Conservation (phyloP, 2,329 filamentous ascomycete genomes). For the Trichocomaceae sp. region DNA sequence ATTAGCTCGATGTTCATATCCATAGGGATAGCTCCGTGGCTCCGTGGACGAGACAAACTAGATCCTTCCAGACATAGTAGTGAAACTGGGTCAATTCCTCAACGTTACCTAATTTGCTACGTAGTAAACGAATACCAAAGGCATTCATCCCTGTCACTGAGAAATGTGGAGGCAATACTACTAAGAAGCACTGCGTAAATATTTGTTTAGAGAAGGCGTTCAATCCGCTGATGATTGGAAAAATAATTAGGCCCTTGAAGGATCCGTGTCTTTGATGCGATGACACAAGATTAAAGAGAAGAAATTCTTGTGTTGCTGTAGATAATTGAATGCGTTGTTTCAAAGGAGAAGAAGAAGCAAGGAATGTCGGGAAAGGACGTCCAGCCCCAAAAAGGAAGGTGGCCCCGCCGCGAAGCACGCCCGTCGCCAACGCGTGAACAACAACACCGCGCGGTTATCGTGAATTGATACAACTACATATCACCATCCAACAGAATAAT, state of each 20-base stretch:
- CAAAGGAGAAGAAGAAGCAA: not conserved
- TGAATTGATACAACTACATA: not conserved
- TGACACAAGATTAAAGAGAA: no score
- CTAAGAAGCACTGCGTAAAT: not conserved
- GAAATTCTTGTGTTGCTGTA: no score
- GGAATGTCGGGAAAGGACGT: not conserved
- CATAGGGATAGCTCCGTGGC: slow-evolving; percentile 36
- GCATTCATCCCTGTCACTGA: no score
- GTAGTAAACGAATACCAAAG: no score
- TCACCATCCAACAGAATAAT: not conserved
- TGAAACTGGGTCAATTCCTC: not conserved
- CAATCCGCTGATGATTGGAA: not conserved
- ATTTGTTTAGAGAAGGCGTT: no score
- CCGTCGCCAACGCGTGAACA: slow-evolving; percentile 7
- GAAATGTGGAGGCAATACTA: not conserved
- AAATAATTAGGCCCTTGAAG: no score
- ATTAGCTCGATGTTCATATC: not conserved
- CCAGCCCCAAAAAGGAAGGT: slow-evolving; percentile 1
- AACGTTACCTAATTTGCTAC: no score
- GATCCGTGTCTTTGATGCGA: not conserved
- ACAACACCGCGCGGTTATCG: not conserved
- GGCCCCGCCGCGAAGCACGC: slow-evolving; percentile 13
- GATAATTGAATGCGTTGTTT: not conserved
- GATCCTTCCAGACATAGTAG: not conserved
- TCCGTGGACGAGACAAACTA: slow-evolving; percentile 31